A percentile compares a stretch with the other conserved stretches of the same genome.
phyloP scores from a whole-genome alignment of 352 stramenopile species.

The Pythium sukuiense region DNA sequence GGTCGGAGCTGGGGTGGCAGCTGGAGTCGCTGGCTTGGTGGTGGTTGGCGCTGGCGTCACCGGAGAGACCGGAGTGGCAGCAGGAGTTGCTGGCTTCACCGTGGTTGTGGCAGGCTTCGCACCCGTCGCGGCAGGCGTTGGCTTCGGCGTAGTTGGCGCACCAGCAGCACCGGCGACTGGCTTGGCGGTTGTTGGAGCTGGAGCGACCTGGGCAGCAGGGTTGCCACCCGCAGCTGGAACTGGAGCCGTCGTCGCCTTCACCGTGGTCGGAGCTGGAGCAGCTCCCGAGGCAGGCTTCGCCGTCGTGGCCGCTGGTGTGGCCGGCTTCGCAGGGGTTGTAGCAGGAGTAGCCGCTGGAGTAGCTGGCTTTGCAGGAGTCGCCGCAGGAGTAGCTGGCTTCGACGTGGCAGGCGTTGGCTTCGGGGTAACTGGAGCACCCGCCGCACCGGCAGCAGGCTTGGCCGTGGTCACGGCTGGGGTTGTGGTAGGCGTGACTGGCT shows the following conservation, averaged over 20 bases:
- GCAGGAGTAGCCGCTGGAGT: neutral
- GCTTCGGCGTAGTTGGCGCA: neutral
- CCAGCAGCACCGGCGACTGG: neutral
- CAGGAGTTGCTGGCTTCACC: neutral
- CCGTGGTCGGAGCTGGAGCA: neutral
- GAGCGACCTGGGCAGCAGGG: neutral
- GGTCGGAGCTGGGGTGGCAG: neutral
- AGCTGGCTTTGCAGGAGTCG: neutral
- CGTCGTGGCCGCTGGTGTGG: neutral
- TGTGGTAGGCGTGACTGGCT: neutral
- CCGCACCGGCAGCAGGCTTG: neutral
- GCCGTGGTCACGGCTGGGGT: neutral
- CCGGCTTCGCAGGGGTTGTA: neutral
- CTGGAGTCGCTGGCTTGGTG: no score
- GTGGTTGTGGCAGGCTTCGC: no score
- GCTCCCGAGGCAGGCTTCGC: neutral
- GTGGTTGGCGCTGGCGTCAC: neutral
- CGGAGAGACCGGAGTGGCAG: no score
- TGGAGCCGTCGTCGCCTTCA: neutral
- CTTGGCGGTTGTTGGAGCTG: constrained; percentile 5
- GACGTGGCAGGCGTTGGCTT: constrained; percentile 6
- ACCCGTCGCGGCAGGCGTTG: neutral
- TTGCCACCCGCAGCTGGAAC: neutral
- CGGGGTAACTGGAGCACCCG: neutral
- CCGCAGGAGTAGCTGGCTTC: neutral